These are phyloP conservation scores for Blastomyces parvus DNA, from an alignment of 2,329 filamentous ascomycete species.

Conservation along the genomic window DNA sequence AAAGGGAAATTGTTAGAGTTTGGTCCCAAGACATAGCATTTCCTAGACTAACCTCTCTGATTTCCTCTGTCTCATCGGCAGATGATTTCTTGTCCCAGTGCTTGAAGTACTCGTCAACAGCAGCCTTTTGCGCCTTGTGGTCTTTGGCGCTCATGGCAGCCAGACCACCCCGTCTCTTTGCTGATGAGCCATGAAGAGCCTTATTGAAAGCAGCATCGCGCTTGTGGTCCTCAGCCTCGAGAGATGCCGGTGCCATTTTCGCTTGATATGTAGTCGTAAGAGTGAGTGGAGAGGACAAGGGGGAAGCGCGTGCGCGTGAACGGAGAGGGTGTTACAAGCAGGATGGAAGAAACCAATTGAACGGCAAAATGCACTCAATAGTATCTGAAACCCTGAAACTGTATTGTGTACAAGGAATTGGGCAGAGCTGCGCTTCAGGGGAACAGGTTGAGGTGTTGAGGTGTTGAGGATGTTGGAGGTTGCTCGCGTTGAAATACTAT, in stretches of 20 bases:
- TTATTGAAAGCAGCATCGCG: conserved; percentile 89
- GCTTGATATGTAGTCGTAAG: conserved; percentile 1
- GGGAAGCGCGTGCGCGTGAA: not conserved
- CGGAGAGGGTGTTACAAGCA: not conserved
- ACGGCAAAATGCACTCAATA: not conserved
- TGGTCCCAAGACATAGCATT: not conserved
- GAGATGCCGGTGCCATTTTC: conserved; percentile 44
- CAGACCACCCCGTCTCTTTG: conserved; percentile 62
- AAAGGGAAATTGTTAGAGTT: conserved; percentile 11
- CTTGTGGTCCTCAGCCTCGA: conserved; percentile 72
- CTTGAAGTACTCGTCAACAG: conserved; percentile 89
- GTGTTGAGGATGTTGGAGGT: not conserved
- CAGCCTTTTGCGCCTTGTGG: conserved; percentile 64
- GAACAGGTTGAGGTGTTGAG: not conserved
- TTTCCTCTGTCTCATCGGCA: conserved; percentile 71
- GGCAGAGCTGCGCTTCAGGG: not conserved
- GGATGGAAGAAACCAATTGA: not conserved
- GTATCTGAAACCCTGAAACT: not conserved
- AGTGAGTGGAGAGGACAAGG: conserved; percentile 13
- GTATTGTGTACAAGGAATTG: not conserved
- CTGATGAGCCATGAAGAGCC: conserved; percentile 69
- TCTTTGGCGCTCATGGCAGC: conserved; percentile 81
- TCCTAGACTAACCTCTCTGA: conserved; percentile 53
- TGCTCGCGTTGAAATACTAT: not conserved
- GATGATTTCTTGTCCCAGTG: conserved; percentile 83